These are phyloP conservation scores for Acidomyces sp. DNA, from an alignment of 495 filamentous ascomycete species.

Conservation along the genomic window DNA sequence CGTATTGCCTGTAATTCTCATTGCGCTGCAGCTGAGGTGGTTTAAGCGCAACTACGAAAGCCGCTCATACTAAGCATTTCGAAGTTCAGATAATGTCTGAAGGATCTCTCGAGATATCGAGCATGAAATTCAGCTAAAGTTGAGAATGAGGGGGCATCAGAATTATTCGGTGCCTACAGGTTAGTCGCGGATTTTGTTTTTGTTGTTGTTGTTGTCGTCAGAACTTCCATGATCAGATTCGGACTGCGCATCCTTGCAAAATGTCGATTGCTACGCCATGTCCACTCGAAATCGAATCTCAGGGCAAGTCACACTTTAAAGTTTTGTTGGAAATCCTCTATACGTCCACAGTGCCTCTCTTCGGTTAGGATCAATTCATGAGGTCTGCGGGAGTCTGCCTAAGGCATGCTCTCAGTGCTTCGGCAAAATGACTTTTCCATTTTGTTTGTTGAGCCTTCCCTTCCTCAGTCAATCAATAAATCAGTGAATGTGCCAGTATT, in stretches of 20 bases:
- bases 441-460: no score
- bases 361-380: background rate
- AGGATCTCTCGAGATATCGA: conserved; percentile 1
- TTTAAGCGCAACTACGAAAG: conserved; percentile 2
- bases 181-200: background rate
- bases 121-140: background rate
- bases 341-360: background rate
- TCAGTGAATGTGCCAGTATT: no score
- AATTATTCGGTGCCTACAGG: background rate
- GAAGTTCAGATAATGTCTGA: conserved; percentile 1
- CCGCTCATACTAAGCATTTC: background rate
- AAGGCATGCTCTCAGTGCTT: no score
- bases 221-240: no score
- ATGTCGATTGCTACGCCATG: background rate
- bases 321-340: background rate
- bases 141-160: background rate
- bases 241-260: background rate
- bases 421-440: no score
- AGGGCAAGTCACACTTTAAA: background rate
- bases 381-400: no score
- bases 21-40: conserved; percentile 39
- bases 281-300: background rate
- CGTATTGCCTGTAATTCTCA: conserved; percentile 57
- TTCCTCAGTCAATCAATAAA: no score
- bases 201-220: background rate